Conservation (phyloP, 139 green algal species). For the Pycnococcus provasolii region DNA sequence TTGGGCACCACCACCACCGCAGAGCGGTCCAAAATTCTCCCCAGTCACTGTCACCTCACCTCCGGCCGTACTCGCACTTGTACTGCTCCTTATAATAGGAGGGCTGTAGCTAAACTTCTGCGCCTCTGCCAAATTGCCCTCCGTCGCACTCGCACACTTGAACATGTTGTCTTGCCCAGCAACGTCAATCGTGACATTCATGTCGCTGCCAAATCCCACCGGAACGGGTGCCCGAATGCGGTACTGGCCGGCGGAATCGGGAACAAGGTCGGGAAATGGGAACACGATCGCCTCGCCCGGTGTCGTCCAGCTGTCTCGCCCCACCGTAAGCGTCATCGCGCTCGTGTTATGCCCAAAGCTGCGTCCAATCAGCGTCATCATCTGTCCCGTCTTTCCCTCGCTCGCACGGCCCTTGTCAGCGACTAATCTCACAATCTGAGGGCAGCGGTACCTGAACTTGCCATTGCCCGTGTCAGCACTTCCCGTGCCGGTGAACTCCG, state of each 20-base stretch:
- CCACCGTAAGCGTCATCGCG: constrained; percentile 12
- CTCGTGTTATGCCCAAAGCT: constrained; percentile 6
- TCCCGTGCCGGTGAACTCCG: neutral
- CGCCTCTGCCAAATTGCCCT: too few relatives aligned
- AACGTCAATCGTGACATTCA: constrained; percentile 14
- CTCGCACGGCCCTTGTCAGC: neutral
- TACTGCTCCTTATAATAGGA: too few relatives aligned
- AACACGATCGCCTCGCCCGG: neutral
- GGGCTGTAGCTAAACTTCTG: too few relatives aligned
- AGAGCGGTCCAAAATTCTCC: neutral
- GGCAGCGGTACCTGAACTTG: constrained; percentile 8
- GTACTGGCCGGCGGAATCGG: constrained; percentile 8
- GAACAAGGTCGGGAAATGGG: neutral
- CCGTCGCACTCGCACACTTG: neutral
- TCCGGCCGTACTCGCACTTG: neutral
- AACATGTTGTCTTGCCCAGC: constrained; percentile 14
- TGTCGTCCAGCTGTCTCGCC: constrained; percentile 1
- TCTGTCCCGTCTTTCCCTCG: neutral
- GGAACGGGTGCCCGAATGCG: constrained; percentile 4
- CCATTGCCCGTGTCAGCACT: constrained; percentile 7
- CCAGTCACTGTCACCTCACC: neutral
- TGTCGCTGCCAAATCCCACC: constrained; percentile 5
- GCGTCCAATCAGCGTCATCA: constrained; percentile 16
- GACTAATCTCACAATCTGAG: neutral
- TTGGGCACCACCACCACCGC: too few relatives aligned